Percentiles rank a stretch among this genome's conserved stretches.
phyloP scores from a whole-genome alignment of 2,329 filamentous ascomycete species.

The Diplodia sapinea region DNA sequence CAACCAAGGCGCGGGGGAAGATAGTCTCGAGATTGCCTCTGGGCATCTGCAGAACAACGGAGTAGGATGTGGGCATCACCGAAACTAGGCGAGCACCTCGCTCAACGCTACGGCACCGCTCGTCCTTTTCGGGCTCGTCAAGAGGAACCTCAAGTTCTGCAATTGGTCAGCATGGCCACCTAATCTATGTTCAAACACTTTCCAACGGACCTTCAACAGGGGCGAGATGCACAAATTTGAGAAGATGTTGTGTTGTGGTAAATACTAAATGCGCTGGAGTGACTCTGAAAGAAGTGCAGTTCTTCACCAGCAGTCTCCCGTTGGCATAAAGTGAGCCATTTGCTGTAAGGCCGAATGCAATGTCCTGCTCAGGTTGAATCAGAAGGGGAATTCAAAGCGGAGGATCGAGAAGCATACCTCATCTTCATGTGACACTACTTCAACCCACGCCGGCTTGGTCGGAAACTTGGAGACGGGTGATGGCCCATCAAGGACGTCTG shows the following conservation, averaged over 20 bases:
- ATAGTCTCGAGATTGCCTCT: conserved; percentile 95
- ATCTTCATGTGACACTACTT: conserved; percentile 47
- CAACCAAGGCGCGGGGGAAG: conserved; percentile 87
- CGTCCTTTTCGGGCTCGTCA: conserved; percentile 90
- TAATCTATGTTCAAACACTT: conserved; percentile 37
- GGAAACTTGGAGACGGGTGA: conserved; percentile 20
- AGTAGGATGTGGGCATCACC: conserved; percentile 86
- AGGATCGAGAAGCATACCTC: conserved; percentile 42
- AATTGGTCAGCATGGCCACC: neutral
- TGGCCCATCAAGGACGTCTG: neutral
- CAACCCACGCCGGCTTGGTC: conserved; percentile 33
- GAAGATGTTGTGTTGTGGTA: conserved; percentile 87
- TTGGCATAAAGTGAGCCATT: conserved; percentile 82
- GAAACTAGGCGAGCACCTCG: conserved; percentile 85
- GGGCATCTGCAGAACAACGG: conserved; percentile 90
- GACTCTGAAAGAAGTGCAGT: conserved; percentile 88
- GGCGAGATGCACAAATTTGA: conserved; percentile 90
- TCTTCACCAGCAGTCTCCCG: conserved; percentile 74
- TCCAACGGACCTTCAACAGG: conserved; percentile 63
- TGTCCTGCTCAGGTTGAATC: conserved; percentile 42
- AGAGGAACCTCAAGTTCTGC: conserved; percentile 79
- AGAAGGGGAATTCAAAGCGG: conserved; percentile 20
- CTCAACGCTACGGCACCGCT: conserved; percentile 90
- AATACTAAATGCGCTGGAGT: conserved; percentile 85
- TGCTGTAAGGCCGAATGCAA: conserved; percentile 70